Base-by-base conservation (phyloP, 2,329 filamentous ascomycete species). In the Hypoxylon sp. region DNA sequence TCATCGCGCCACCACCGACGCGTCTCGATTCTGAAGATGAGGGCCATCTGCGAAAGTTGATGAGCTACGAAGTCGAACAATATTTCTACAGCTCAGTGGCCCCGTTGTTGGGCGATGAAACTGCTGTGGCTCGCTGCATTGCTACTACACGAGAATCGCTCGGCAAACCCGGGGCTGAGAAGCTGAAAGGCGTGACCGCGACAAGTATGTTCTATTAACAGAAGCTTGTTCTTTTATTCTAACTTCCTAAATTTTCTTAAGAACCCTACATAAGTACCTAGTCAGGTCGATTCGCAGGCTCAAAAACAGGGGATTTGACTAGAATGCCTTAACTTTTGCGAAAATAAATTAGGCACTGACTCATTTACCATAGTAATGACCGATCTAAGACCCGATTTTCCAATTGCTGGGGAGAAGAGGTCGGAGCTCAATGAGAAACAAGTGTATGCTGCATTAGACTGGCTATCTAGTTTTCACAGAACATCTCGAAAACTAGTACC, bases 11-110 rank as follows among this genome's bases (percentile, higher is more conserved):
- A 5, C 87, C 88, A 0, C 66, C 54, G 3, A 61, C 53, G 11
- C 51, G 42, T 0, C 72, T 33, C 2, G 63, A 67, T 26, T 71
- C 71, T n/a, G 72, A 79, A 2, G 85, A 90, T 39, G 89, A 91
- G 73, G 88, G 89, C 0, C 89, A 92, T 70, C 72, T 88, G 0
- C 85, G 90, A 5, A 92, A 92, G 74, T 84, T 92, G 65, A 77
- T 91, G 29, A 91, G 88, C 74, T 92, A 92, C 70, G 83, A 89
- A 50, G 87, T 91, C 3, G 90, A 92, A 77, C 88, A 90, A 73
- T 85, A 85, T 71, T 92, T 92, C 71, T 92, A 92, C 75, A 80
- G 80, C 1, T 76, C 85, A 2, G 76, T 92, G 10, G 87, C 87
- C 0, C 85, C 87, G 0, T 74, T 74, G 0, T 75, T 92, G 1